phyloP scores from a whole-genome alignment of 2,329 filamentous ascomycete genomes.

The Cordyceps farinosa region DNA sequence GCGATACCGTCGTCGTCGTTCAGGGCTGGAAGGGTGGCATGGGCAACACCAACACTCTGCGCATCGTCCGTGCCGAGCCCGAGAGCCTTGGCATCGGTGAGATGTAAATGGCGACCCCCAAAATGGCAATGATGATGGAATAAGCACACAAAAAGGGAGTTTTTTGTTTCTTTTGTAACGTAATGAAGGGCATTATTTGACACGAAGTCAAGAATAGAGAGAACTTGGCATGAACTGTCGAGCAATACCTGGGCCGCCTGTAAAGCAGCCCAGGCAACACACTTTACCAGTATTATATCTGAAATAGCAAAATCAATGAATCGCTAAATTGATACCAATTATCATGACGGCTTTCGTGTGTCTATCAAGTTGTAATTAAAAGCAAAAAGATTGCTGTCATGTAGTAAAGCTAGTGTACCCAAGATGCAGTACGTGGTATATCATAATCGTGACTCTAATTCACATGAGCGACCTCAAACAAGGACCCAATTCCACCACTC shows the following conservation, averaged over 20 bases:
- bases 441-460: not conserved
- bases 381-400: not conserved
- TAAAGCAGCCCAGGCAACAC: not conserved
- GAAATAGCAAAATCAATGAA: slow-evolving; percentile 9
- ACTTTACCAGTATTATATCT: not conserved
- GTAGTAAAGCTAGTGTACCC: not conserved
- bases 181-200: slow-evolving; percentile 5
- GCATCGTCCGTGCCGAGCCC: slow-evolving; percentile 59
- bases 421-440: not conserved
- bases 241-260: not conserved
- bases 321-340: slow-evolving; percentile 5
- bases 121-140: not conserved
- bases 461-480: not conserved
- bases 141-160: slow-evolving; percentile 5
- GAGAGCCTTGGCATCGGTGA: slow-evolving; percentile 56
- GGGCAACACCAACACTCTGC: slow-evolving; percentile 83
- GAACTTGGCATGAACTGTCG: not conserved
- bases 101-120: slow-evolving; percentile 20
- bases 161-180: slow-evolving; percentile 15
- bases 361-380: not conserved
- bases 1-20: slow-evolving; percentile 75
- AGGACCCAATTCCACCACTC: not conserved
- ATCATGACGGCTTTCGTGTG: not conserved
- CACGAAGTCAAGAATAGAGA: slow-evolving; percentile 1
- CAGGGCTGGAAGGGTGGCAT: slow-evolving; percentile 90